These are phyloP conservation scores for Pythium folliculosum DNA, from an alignment of 352 stramenopile genomes.

Conservation along the genomic window DNA sequence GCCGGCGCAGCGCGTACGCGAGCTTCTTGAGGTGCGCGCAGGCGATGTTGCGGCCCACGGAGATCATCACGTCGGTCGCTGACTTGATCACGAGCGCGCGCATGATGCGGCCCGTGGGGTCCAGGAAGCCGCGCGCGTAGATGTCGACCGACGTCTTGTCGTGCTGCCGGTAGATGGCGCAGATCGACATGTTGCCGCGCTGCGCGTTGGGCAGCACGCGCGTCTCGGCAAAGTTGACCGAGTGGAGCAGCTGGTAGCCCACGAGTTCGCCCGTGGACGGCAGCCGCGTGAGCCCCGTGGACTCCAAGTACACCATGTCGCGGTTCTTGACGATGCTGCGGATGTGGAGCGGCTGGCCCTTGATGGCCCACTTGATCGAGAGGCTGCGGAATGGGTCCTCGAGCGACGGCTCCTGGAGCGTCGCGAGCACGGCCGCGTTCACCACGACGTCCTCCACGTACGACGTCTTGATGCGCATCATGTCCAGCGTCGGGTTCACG, in stretches of 20 bases:
- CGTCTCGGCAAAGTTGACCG: constrained; percentile 54
- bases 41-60: constrained; percentile 42
- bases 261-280: constrained; percentile 44
- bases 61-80: constrained; percentile 42
- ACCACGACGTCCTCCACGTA: constrained; percentile 54
- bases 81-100: constrained; percentile 52
- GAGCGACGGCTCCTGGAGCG: constrained; percentile 37
- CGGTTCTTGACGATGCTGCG: constrained; percentile 53
- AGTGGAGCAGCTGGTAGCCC: constrained; percentile 70
- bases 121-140: constrained; percentile 40
- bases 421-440: constrained; percentile 46
- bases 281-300: constrained; percentile 42
- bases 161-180: constrained; percentile 51
- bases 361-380: constrained; percentile 48
- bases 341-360: constrained; percentile 40
- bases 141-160: constrained; percentile 50
- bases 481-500: constrained; percentile 42
- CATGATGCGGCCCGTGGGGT: constrained; percentile 47
- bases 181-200: constrained; percentile 57
- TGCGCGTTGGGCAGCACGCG: constrained; percentile 34
- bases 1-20: constrained; percentile 29
- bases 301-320: constrained; percentile 66
- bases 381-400: constrained; percentile 50
- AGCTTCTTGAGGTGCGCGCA: constrained; percentile 62
- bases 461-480: constrained; percentile 54